A percentile compares a stretch with the other conserved stretches of the same genome.
These are phyloP conservation scores for Theileria annulata DNA, from an alignment of 169 alveolate genomes.

Conservation along the genomic window DNA sequence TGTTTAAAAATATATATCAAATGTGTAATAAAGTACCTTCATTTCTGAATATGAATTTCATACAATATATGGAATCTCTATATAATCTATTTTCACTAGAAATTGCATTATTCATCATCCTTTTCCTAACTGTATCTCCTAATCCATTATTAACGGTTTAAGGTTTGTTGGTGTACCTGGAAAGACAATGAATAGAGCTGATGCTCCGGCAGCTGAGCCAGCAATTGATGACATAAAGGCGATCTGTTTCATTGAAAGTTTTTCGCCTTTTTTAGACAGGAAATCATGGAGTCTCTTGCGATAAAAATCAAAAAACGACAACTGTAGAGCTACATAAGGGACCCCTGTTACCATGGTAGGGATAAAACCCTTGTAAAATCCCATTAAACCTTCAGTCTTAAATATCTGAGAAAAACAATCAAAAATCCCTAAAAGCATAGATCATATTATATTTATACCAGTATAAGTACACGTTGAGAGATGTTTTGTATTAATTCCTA, in stretches of 20 bases:
- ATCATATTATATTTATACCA: constrained; percentile 7
- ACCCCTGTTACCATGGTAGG: constrained; percentile 83
- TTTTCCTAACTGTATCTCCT: constrained; percentile 85
- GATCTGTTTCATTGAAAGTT: constrained; percentile 53
- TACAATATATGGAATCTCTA: constrained; percentile 72
- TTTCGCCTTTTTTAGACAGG: constrained; percentile 12
- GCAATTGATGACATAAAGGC: constrained; percentile 62
- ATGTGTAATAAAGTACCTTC: constrained; percentile 61
- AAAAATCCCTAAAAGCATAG: constrained; percentile 59
- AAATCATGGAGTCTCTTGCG: constrained; percentile 37
- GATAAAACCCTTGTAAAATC: constrained; percentile 81
- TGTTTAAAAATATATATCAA: constrained; percentile 7
- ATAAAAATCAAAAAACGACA: constrained; percentile 80
- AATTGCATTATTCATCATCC: constrained; percentile 86
- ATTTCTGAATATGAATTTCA: constrained; percentile 62
- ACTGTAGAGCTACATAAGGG: constrained; percentile 84
- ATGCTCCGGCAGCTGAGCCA: constrained; percentile 68
- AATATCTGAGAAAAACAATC: constrained; percentile 72
- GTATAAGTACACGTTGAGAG: constrained; percentile 44
- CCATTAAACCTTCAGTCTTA: constrained; percentile 80
- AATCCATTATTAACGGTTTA: constrained; percentile 58
- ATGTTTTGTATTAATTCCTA: constrained; percentile 80
- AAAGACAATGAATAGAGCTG: constrained; percentile 61
- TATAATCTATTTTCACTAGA: constrained; percentile 76
- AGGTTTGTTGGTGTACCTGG: constrained; percentile 65